Percentiles rank a stretch among this genome's conserved stretches.
Conservation (phyloP, 148 eudicot genomes). For the Pharnaceum exiguum region DNA sequence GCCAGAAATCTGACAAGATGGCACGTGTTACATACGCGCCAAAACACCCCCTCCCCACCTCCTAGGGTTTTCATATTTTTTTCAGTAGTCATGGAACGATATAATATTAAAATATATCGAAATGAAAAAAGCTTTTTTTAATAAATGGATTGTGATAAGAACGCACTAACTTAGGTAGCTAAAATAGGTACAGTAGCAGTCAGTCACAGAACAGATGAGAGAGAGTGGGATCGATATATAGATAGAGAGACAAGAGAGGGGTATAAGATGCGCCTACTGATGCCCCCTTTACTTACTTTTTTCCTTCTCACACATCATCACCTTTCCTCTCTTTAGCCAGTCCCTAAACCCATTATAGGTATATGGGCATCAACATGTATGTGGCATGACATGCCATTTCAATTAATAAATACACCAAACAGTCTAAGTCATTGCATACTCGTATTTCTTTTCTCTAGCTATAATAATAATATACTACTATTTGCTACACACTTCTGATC, state of each 20-base stretch:
- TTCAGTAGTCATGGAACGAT: not conserved
- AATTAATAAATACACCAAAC: slow-evolving; percentile 2
- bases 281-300: not conserved
- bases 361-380: slow-evolving; percentile 9
- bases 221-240: too few relatives aligned
- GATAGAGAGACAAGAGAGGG: slow-evolving; percentile 4
- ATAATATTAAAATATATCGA: not conserved
- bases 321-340: slow-evolving; percentile 9
- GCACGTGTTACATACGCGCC: slow-evolving; percentile 13
- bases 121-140: not conserved
- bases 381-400: slow-evolving; percentile 20
- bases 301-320: slow-evolving; percentile 5
- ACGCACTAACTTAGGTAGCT: slow-evolving; percentile 21
- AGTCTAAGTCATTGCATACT: not conserved
- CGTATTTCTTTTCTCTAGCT: not conserved
- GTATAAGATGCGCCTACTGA: slow-evolving; percentile 17
- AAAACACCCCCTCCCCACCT: not conserved
- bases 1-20: slow-evolving; percentile 18
- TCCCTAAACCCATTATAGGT: slow-evolving; percentile 9
- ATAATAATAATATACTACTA: too few relatives aligned
- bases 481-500: too few relatives aligned
- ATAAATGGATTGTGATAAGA: slow-evolving; percentile 24
- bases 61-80: slow-evolving; percentile 21
- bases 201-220: too few relatives aligned
- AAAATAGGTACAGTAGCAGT: slow-evolving; percentile 9